phyloP scores from a whole-genome alignment of 768 basidiomycete genomes.

The Bullera alba region DNA sequence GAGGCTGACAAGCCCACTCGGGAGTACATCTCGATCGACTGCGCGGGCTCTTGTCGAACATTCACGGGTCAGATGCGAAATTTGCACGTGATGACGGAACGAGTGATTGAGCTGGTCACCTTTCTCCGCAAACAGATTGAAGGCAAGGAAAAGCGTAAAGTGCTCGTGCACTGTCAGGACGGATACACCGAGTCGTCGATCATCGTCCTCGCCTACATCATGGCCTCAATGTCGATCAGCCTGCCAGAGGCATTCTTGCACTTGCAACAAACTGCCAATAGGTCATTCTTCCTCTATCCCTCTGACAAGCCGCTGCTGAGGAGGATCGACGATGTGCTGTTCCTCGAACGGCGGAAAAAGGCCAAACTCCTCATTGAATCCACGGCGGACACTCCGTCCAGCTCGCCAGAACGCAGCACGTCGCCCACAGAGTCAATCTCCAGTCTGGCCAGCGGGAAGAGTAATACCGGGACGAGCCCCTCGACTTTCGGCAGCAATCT shows the following conservation, averaged over 20 bases:
- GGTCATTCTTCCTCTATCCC: slow-evolving; percentile 89
- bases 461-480: not conserved
- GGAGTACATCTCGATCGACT: slow-evolving; percentile 24
- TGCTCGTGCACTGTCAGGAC: slow-evolving; percentile 43
- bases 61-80: slow-evolving; percentile 24
- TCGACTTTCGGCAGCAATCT: not conserved
- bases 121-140: slow-evolving; percentile 37
- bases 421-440: too few relatives aligned
- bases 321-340: slow-evolving; percentile 58
- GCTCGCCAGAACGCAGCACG: too few relatives aligned
- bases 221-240: slow-evolving; percentile 52
- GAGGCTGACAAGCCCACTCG: not conserved
- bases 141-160: slow-evolving; percentile 18
- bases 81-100: slow-evolving; percentile 27
- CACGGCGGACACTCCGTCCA: not conserved
- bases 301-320: slow-evolving; percentile 67
- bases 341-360: slow-evolving; percentile 30
- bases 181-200: slow-evolving; percentile 75
- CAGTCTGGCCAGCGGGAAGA: too few relatives aligned
- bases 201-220: slow-evolving; percentile 75
- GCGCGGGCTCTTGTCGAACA: slow-evolving; percentile 31
- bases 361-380: slow-evolving; percentile 19
- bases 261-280: slow-evolving; percentile 55
- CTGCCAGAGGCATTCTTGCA: slow-evolving; percentile 89
- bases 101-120: slow-evolving; percentile 34